Evolutionary conservation across 495 filamentous ascomycete genomes (phyloP).

Genomic region (Penicillium malachiteum): DNA sequence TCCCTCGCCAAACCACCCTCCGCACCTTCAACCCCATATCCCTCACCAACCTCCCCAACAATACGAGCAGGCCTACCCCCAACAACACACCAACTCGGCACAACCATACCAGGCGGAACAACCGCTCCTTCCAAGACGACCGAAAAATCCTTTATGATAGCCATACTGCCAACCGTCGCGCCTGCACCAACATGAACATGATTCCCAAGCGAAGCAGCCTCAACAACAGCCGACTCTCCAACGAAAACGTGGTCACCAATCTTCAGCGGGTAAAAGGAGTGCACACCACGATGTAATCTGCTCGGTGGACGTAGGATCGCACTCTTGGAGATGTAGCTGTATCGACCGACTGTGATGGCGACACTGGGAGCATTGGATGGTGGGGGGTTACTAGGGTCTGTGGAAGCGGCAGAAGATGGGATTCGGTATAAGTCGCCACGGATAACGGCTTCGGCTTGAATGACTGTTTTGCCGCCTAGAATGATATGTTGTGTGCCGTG

Average conservation of each 20-base stretch:
- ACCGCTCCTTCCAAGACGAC: conserved; percentile 79
- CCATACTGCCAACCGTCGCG: conserved; percentile 75
- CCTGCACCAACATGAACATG: conserved; percentile 80
- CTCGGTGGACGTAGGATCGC: conserved; percentile 75
- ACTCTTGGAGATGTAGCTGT: conserved; percentile 76
- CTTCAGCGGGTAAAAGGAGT: conserved; percentile 78
- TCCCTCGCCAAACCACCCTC: conserved; percentile 48
- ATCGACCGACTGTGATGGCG: conserved; percentile 81
- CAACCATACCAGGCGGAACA: conserved; percentile 83
- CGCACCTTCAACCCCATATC: conserved; percentile 58
- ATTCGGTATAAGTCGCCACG: conserved; percentile 79
- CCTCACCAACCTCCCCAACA: conserved; percentile 83
- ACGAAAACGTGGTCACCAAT: conserved; percentile 93
- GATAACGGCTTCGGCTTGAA: conserved; percentile 87
- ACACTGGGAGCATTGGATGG: conserved; percentile 33
- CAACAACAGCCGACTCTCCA: conserved; percentile 67
- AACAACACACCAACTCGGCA: conserved; percentile 84
- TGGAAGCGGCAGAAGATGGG: conserved; percentile 29
- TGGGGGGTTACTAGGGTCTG: conserved; percentile 21
- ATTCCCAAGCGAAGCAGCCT: conserved; percentile 73
- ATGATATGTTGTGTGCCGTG: conserved; percentile 97
- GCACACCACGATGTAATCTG: conserved; percentile 55
- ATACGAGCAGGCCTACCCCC: conserved; percentile 78
- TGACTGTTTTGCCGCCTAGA: conserved; percentile 92
- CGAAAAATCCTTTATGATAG: conserved; percentile 87